phyloP scores from a whole-genome alignment of 139 green algal genomes.

The Nannochloris sp. region DNA sequence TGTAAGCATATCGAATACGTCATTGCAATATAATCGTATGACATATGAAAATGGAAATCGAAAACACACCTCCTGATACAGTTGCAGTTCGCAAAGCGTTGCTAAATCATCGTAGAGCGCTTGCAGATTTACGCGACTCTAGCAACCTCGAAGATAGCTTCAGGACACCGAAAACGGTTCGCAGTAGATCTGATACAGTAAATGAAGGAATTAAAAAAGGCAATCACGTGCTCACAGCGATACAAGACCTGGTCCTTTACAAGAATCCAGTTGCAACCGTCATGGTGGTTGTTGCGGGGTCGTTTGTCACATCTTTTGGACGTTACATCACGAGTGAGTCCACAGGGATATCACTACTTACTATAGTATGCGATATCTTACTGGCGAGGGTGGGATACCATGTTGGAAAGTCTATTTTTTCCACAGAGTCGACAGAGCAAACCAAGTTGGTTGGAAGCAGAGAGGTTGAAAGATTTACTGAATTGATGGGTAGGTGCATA shows the following conservation, averaged over 20 bases:
- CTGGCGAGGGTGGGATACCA: background rate
- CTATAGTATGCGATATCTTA: background rate
- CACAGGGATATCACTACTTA: constrained; percentile 9
- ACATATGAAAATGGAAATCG: background rate
- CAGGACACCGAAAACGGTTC: too few relatives aligned
- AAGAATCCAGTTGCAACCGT: constrained; percentile 19
- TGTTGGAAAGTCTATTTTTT: background rate
- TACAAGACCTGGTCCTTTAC: constrained; percentile 21
- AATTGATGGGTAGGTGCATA: background rate
- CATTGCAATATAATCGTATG: background rate
- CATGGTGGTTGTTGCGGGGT: background rate
- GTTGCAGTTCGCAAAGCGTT: constrained; percentile 12
- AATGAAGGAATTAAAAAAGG: background rate
- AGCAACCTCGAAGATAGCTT: background rate
- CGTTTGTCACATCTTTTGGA: constrained; percentile 1
- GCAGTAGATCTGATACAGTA: background rate
- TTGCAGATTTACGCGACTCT: constrained; percentile 2
- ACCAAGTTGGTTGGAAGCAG: background rate
- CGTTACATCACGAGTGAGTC: constrained; percentile 8
- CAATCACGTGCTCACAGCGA: background rate
- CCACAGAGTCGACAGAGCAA: background rate
- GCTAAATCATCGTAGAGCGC: constrained; percentile 5
- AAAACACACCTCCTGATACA: constrained; percentile 19
- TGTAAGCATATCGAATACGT: background rate
- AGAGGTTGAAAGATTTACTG: background rate